Evolutionary conservation across 306 rosid genomes (phyloP).

Genomic region (Vigna angularis): DNA sequence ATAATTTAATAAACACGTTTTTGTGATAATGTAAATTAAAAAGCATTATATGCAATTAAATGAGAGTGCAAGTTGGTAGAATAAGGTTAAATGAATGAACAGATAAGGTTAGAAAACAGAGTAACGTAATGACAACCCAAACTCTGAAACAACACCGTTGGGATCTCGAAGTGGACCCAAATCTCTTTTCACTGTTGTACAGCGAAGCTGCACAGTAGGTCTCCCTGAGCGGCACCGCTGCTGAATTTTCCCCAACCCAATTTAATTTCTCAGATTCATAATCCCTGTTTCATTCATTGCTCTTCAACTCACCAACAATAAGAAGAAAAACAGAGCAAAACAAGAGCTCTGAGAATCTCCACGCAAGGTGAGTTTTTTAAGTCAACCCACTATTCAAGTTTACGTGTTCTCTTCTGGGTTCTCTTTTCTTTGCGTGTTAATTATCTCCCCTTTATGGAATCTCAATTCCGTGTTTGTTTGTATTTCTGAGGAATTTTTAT

Average conservation of each 20-base stretch:
- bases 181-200: background rate
- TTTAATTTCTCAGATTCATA: conserved; percentile 27
- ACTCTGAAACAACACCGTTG: background rate
- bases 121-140: background rate
- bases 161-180: conserved; percentile 35
- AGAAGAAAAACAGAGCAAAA: background rate
- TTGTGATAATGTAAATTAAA: no score
- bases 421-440: background rate
- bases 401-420: background rate
- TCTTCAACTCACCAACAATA: background rate
- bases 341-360: conserved; percentile 1
- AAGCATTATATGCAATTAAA: no score
- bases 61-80: no score
- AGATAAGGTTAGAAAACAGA: background rate
- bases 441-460: background rate
- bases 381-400: conserved; percentile 9
- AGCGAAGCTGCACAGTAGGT: conserved; percentile 1
- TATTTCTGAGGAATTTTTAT: conserved; percentile 2
- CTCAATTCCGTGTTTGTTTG: conserved; percentile 6
- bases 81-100: no score
- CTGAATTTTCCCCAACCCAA: conserved; percentile 1
- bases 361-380: conserved; percentile 43
- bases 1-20: no score
- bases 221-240: conserved; percentile 16
- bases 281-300: conserved; percentile 46